A percentile compares a stretch with the other conserved stretches of the same genome.
Conservation (phyloP, 1,139 yeast genomes). For the Saccharomyces hybrid region DNA sequence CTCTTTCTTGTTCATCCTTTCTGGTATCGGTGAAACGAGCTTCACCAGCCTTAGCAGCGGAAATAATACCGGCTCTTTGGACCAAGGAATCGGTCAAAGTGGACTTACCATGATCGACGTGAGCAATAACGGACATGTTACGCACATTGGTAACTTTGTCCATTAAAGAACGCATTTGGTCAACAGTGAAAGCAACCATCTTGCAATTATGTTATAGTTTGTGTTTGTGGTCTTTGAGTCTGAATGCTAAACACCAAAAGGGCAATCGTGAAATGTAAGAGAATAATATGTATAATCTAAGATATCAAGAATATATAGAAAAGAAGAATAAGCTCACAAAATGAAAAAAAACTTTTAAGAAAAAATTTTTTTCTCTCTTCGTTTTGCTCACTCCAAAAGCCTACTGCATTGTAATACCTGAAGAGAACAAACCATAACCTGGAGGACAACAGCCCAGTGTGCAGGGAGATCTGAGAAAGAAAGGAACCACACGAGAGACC, state of each 20-base stretch:
- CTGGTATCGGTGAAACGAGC: conserved; percentile 99
- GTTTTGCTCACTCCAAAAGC: not conserved
- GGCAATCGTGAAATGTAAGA: not conserved
- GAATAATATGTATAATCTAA: not conserved
- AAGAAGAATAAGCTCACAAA: not conserved
- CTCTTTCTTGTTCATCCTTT: conserved; percentile 98
- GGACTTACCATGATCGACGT: conserved; percentile 99
- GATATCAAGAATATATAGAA: not conserved
- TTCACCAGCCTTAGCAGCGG: conserved; percentile 99
- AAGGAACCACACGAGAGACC: not conserved
- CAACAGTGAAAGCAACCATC: conserved; percentile 39
- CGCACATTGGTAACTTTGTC: conserved; percentile 99
- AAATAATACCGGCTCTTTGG: conserved; percentile 98
- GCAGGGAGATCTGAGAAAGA: not conserved
- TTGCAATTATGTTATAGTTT: conserved; percentile 13
- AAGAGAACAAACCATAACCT: not conserved
- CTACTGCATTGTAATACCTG: not conserved
- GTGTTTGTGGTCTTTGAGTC: conserved; percentile 6
- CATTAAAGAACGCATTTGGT: conserved; percentile 98
- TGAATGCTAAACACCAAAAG: not conserved
- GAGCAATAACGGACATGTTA: conserved; percentile 99
- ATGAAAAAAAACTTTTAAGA: not conserved
- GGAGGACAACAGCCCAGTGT: not conserved
- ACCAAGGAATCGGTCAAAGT: conserved; percentile 98
- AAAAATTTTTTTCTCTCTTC: not conserved